Percentiles rank a stretch among this genome's conserved stretches.
phyloP scores from a whole-genome alignment of 306 rosid species.

The Crataegus laevigata region DNA sequence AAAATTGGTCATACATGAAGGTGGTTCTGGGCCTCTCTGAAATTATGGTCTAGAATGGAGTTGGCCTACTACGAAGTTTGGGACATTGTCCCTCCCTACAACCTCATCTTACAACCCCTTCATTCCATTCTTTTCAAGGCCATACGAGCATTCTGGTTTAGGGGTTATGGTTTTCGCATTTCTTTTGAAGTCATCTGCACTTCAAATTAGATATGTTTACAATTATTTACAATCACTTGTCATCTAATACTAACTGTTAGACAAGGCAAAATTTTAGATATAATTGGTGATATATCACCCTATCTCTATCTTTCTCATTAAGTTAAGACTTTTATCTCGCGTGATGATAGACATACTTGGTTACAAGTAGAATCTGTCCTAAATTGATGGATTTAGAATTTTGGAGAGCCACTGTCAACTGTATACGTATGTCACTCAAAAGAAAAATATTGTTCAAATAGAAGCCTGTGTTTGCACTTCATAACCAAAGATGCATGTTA shows the following conservation, averaged over 20 bases:
- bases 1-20: neutral
- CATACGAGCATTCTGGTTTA: neutral
- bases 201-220: neutral
- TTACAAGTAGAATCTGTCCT: neutral
- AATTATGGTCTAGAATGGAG: neutral
- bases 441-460: neutral
- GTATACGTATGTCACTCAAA: neutral
- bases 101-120: neutral
- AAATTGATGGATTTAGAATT: neutral
- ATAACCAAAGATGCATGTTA: constrained; percentile 1
- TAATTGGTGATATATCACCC: neutral
- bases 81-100: neutral
- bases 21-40: neutral
- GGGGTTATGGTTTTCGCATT: neutral
- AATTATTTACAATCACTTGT: no score
- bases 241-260: no score
- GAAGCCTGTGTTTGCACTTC: neutral
- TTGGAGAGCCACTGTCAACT: neutral
- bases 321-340: no score
- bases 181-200: neutral
- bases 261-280: no score
- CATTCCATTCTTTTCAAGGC: neutral
- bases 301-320: no score
- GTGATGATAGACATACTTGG: neutral
- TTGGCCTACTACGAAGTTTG: neutral